Conservation (phyloP, 2,329 filamentous ascomycete genomes). For the Colletotrichum aenigma region DNA sequence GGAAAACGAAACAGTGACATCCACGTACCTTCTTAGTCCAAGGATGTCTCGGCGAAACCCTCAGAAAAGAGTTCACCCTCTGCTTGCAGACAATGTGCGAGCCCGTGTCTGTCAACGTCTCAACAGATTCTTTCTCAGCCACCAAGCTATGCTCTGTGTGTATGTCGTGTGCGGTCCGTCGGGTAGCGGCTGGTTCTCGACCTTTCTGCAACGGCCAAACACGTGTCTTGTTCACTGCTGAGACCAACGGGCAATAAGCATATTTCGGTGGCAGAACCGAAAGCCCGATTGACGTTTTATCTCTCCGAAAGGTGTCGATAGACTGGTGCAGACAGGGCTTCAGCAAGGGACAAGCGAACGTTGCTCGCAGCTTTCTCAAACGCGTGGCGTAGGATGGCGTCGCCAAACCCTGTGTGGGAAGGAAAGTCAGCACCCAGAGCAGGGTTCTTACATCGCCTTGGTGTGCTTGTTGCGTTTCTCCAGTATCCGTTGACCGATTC, state of each 20-base stretch:
- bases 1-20: background rate
- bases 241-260: conserved; percentile 13
- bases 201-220: conserved; percentile 9
- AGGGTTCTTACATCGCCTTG: background rate
- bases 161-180: background rate
- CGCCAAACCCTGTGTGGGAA: background rate
- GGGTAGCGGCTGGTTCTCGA: background rate
- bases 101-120: background rate
- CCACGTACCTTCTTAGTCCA: background rate
- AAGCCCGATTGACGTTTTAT: conserved; percentile 15
- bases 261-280: conserved; percentile 13
- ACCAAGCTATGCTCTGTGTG: background rate
- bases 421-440: background rate
- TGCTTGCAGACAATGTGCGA: background rate
- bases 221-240: conserved; percentile 1
- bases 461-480: background rate
- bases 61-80: background rate
- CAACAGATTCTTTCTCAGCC: background rate
- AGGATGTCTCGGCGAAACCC: background rate
- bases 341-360: background rate
- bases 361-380: conserved; percentile 11
- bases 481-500: conserved; percentile 16
- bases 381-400: conserved; percentile 21
- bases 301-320: conserved; percentile 39
- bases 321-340: conserved; percentile 15